Percentiles rank a stretch among this genome's conserved stretches.
phyloP scores from a whole-genome alignment of 2,329 filamentous ascomycete genomes.

The Aureobasidium sp. region DNA sequence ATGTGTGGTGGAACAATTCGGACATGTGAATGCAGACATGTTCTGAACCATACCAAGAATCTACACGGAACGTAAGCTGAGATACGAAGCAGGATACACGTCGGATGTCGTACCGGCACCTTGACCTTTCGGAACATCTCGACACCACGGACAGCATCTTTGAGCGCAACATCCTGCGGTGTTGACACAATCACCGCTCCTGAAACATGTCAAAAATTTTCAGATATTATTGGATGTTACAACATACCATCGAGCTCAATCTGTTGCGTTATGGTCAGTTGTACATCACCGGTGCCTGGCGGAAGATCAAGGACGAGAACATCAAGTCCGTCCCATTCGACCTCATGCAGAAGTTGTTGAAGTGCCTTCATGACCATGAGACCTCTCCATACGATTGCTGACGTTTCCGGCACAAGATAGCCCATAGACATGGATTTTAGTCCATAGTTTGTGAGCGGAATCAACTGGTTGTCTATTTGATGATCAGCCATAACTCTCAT shows the following conservation, averaged over 20 bases:
- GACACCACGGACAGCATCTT: slow-evolving; percentile 85
- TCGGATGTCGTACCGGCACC: slow-evolving; percentile 45
- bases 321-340: slow-evolving; percentile 86
- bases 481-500: neutral
- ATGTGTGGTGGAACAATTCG: slow-evolving; percentile 39
- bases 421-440: slow-evolving; percentile 99
- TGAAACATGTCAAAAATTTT: slow-evolving; percentile 24
- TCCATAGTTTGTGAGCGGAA: slow-evolving; percentile 89
- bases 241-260: slow-evolving; percentile 68
- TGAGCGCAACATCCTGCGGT: slow-evolving; percentile 83
- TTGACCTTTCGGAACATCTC: slow-evolving; percentile 85
- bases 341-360: slow-evolving; percentile 89
- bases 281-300: slow-evolving; percentile 89
- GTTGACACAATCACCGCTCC: slow-evolving; percentile 83
- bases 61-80: neutral
- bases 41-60: slow-evolving; percentile 85
- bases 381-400: slow-evolving; percentile 88
- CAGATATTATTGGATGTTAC: neutral
- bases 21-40: slow-evolving; percentile 79
- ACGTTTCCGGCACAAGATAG: slow-evolving; percentile 70
- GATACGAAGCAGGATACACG: neutral
- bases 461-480: slow-evolving; percentile 61
- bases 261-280: slow-evolving; percentile 94
- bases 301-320: slow-evolving; percentile 84
- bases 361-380: slow-evolving; percentile 97